Evolutionary conservation across 352 stramenopile genomes (phyloP), one percentile per base, ranked within the genome.

Genomic region (Peronospora belbahrii): DNA sequence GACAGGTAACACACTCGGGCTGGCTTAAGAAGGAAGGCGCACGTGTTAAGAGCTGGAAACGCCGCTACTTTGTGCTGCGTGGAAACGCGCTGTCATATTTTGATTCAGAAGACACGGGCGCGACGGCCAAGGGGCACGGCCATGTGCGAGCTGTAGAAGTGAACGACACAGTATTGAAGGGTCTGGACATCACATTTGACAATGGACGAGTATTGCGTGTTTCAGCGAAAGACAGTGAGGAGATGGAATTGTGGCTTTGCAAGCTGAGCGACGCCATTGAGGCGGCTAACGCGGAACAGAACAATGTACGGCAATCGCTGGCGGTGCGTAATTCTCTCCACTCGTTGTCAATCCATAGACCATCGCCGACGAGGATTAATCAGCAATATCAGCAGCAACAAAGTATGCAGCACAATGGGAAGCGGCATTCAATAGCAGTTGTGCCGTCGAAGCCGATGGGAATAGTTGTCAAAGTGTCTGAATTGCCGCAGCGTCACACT

Each of bases 11-110:
- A 18, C 74, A 92, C 62, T 81, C 74, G 11, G 81, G 81, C 15
- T 92, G 75, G 75, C 61, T 92, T 18, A 78, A 74, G 49, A 92
- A 92, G 45, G 70, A 89, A 51, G 81, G 81, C 32, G 75, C 67
- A 13, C 65, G 74, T 19, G 64, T 92, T 33, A 89, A 89, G 64
- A 84, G 55, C 52, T 92, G 81, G 81, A 89, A 88, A 52, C 70
- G 67, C 10, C 74, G 81, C 6, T 92, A 77, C 56, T 92, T 92
- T 48, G 76, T 73, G 30, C 52, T 92, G 25, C 69, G 80, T 35
- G 78, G 81, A 35, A 78, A 85, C 47, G 80, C 71, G 31, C 61
- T 92, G 30, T 88, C 78, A 43, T 92, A 92, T 56, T 92, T 85
- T 57, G 71, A 89, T 54, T 85, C 77, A 32, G 75, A 74, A 25